Base-by-base conservation (phyloP, 148 eudicot genomes). In the Silene uniflora region DNA sequence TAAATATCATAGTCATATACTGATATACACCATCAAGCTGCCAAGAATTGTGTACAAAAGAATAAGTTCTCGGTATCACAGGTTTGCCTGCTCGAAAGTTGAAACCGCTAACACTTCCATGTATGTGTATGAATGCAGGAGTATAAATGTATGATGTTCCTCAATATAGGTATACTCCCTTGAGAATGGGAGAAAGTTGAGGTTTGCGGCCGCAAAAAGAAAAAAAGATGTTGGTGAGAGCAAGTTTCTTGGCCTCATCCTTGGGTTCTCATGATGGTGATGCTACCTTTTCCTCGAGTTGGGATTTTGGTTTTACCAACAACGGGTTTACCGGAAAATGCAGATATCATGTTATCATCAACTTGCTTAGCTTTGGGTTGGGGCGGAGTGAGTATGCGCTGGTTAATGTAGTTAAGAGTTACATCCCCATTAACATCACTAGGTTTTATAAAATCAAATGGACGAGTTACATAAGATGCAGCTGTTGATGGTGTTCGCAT, bases 221-320 rank as follows among this genome's bases (percentile, higher is more conserved):
- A 59, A 67, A 25, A 39, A 32, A 14, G 2, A 32, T 7, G 2
- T 67, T 61, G 47, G 21, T 2, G 13, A 19, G 16, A 46, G 44
- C 54, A 14, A 16, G 56, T 46, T 29, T 16, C 39, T 13, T 17
- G 2, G 23, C 39, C 39, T 94, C 84, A 95, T 67, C 99, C 99
- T 82, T 88, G 92, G 60, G 99, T 95, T 84, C 96, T 89, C 96
- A 92, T 90, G 76, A 95, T 95, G 22, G 99, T 95, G 58, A 95
- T 95, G 89, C 99, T 89, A 32, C 99, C 99, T 77, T 87, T 81
- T 47, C 99, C 99, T 55, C 99, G 97, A 1, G 96, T 95, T n/a
- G 85, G 93, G 78, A 95, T 95, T 77, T 89, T 95, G 55, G 99
- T 95, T 83, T 92, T 95, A 12, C 93, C 95, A 60, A 92, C 94